These are phyloP conservation scores for Cadophora sp. DNA, from an alignment of 2,329 filamentous ascomycete species.

Conservation along the genomic window DNA sequence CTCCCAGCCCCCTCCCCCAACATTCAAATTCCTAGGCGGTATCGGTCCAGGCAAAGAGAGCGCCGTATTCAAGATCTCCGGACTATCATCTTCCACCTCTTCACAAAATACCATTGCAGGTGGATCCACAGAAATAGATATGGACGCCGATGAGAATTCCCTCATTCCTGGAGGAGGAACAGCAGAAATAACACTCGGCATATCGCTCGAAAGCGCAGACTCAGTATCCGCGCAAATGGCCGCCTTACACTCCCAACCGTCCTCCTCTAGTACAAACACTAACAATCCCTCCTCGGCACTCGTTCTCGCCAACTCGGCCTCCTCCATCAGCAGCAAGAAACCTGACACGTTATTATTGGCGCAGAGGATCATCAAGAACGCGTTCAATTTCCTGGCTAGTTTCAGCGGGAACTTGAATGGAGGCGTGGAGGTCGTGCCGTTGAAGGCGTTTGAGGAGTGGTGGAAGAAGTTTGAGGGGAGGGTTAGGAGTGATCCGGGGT, in stretches of 20 bases:
- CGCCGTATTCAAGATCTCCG: slow-evolving; percentile 82
- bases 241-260: slow-evolving; percentile 53
- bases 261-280: slow-evolving; percentile 38
- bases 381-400: slow-evolving; percentile 93
- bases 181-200: slow-evolving; percentile 72
- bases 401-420: slow-evolving; percentile 73
- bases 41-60: slow-evolving; percentile 91
- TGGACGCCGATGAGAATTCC: slow-evolving; percentile 38
- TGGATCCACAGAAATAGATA: slow-evolving; percentile 43
- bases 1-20: slow-evolving; percentile 42
- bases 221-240: slow-evolving; percentile 75
- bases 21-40: slow-evolving; percentile 85
- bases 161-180: slow-evolving; percentile 29
- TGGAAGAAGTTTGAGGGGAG: slow-evolving; percentile 95
- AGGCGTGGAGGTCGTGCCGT: slow-evolving; percentile 85
- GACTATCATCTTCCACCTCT: slow-evolving; percentile 18
- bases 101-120: slow-evolving; percentile 45
- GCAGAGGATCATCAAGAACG: slow-evolving; percentile 93
- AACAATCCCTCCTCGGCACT: slow-evolving; percentile 18
- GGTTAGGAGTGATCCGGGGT: slow-evolving; percentile 84
- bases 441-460: slow-evolving; percentile 96
- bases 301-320: slow-evolving; percentile 22
- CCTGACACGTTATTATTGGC: slow-evolving; percentile 79
- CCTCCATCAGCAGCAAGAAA: slow-evolving; percentile 1
- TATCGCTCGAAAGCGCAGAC: slow-evolving; percentile 78